Evolutionary conservation across 306 rosid genomes (phyloP), one percentile per base, ranked within the genome.

Genomic region (Alnus rubra): DNA sequence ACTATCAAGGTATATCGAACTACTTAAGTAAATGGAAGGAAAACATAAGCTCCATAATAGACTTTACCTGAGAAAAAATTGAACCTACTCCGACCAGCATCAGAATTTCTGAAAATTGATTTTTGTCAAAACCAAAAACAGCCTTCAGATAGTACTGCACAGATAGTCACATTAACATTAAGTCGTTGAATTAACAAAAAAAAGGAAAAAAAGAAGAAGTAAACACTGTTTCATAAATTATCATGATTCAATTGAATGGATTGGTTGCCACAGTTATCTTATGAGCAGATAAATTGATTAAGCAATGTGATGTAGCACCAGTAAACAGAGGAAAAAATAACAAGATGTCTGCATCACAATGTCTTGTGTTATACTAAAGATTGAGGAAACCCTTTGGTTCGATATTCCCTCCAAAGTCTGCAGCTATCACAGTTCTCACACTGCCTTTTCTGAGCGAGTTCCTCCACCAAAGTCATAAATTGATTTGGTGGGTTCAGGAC

Each of bases 91-190:
- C 97, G 12, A 93, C 94, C 74, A 91, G 76, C 93, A 86, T 81
- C 73, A 83, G 76, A 74, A 93, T 87, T 85, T 93, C 93, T 16
- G 97, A 84, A 85, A 89, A 86, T 82, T 93, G 94, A 76, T 89
- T 93, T 78, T 93, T 93, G 82, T 89, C 77, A 74, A 89, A 93
- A 39, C 92, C 92, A 70, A 91, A 93, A 76, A 77, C 92, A 6
- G 94, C 93, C 83, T 93, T 93, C 84, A 93, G 80, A 81, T 91
- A 93, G 90, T 89, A 93, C 97, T 91, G 94, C 90, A 83, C 23
- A 76, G 10, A 15, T 52, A 71, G 74, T 82, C 12, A 53, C 54
- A 76, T 51, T 33, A 75, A 65, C 49, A 48, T 84, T 76, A 84
- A 81, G 49, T 56, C 42, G 69, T 59, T 51, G 64, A 58, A 55